A percentile compares a stretch with the other conserved stretches of the same genome.
These are phyloP conservation scores for Vicia villosa DNA, from an alignment of 306 rosid genomes.

Conservation along the genomic window DNA sequence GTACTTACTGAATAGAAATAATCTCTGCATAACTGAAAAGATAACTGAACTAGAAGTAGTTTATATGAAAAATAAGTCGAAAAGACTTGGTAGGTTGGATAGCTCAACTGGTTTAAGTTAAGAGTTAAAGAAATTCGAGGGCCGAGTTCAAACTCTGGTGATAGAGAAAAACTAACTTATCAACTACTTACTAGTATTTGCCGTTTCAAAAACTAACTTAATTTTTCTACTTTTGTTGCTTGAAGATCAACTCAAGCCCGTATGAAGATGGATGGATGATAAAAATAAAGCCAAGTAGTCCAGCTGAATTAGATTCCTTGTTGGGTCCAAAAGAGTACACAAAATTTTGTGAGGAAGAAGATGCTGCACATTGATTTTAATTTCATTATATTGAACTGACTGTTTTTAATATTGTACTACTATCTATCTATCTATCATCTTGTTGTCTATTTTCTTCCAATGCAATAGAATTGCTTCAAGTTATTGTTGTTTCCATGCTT, in stretches of 20 bases:
- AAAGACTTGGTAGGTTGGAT: background rate
- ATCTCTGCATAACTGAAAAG: background rate
- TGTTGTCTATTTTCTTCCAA: constrained; percentile 36
- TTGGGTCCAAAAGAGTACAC: constrained; percentile 79
- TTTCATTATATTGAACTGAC: constrained; percentile 34
- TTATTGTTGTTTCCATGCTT: constrained; percentile 15
- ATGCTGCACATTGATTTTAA: constrained; percentile 62
- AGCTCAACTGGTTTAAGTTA: too few relatives aligned
- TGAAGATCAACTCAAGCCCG: constrained; percentile 75
- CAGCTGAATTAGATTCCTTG: constrained; percentile 67
- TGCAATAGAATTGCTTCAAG: constrained; percentile 35
- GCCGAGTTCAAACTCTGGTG: too few relatives aligned
- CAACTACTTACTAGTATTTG: too few relatives aligned
- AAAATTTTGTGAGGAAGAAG: constrained; percentile 82
- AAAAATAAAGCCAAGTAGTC: constrained; percentile 78
- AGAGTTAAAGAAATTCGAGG: too few relatives aligned
- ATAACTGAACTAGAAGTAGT: background rate
- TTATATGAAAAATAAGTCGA: background rate
- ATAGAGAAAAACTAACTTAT: too few relatives aligned
- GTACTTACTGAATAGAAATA: background rate
- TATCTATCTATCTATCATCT: constrained; percentile 30
- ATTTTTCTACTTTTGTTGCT: background rate
- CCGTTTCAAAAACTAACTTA: too few relatives aligned
- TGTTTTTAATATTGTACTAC: constrained; percentile 36
- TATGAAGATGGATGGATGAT: constrained; percentile 97